phyloP scores from a whole-genome alignment of 345 rosid species.

The Combretum micranthum region DNA sequence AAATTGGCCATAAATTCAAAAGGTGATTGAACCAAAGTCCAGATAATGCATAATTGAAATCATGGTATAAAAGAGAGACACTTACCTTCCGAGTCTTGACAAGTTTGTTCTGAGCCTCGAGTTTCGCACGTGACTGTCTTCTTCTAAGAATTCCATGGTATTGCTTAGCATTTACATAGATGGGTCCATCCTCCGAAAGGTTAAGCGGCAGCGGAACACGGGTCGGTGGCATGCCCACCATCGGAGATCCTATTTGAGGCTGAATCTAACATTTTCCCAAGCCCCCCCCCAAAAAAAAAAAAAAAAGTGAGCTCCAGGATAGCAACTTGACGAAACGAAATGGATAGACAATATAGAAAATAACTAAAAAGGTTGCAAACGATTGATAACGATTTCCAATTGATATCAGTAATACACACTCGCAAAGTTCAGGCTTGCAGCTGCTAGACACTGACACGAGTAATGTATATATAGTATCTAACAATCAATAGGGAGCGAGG shows the following conservation, averaged over 20 bases:
- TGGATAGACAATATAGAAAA: no score
- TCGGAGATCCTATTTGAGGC: slow-evolving; percentile 27
- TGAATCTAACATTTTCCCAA: slow-evolving; percentile 19
- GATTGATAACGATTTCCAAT: no score
- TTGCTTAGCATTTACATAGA: slow-evolving; percentile 47
- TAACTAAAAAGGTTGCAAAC: no score
- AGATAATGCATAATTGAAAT: no score
- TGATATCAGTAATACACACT: no score
- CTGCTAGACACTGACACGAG: background rate
- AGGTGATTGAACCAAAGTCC: no score
- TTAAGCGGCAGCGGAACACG: slow-evolving; percentile 40
- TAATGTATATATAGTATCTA: background rate
- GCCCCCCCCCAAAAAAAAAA: no score
- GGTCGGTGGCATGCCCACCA: slow-evolving; percentile 20
- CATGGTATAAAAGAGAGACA: background rate
- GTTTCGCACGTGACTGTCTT: slow-evolving; percentile 45
- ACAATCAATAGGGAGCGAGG: background rate
- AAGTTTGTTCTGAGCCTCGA: slow-evolving; percentile 42
- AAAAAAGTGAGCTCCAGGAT: background rate
- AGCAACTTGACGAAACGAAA: background rate
- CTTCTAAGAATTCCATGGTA: slow-evolving; percentile 47
- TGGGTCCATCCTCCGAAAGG: slow-evolving; percentile 36
- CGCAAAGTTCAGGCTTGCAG: background rate
- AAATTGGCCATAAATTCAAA: background rate
- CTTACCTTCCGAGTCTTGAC: slow-evolving; percentile 39